These are phyloP conservation scores for Hirsutella minnesotensis DNA, from an alignment of 2,329 filamentous ascomycete genomes.

Conservation along the genomic window DNA sequence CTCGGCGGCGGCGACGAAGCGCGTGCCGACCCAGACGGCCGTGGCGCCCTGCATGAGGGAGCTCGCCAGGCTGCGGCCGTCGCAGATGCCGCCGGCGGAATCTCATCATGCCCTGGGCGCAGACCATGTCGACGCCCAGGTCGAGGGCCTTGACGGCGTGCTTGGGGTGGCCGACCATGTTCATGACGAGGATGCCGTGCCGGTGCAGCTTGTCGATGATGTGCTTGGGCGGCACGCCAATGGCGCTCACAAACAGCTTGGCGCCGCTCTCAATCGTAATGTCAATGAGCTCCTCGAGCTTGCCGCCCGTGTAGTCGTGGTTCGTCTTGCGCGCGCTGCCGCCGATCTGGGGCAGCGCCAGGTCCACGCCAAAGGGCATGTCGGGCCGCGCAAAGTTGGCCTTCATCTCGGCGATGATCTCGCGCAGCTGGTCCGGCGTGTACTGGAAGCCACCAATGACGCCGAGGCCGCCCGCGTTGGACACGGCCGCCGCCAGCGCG, in stretches of 20 bases:
- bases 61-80: conserved; percentile 69
- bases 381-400: conserved; percentile 50
- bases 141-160: conserved; percentile 84
- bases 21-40: conserved; percentile 89
- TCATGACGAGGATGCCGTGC: conserved; percentile 80
- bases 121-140: conserved; percentile 80
- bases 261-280: conserved; percentile 80
- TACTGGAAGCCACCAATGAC: conserved; percentile 63
- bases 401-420: conserved; percentile 81
- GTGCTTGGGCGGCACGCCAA: conserved; percentile 67
- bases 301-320: conserved; percentile 87
- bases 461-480: conserved; percentile 76
- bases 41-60: conserved; percentile 78
- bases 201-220: conserved; percentile 69
- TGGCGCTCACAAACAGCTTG: conserved; percentile 73
- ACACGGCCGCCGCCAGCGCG: conserved; percentile 71
- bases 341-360: conserved; percentile 82
- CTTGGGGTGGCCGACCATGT: conserved; percentile 90
- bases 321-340: conserved; percentile 79
- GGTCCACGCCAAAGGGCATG: conserved; percentile 81
- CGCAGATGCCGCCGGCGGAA: conserved; percentile 78
- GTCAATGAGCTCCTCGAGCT: conserved; percentile 76
- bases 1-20: conserved; percentile 77
- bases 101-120: conserved; percentile 87
- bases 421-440: conserved; percentile 61